phyloP scores from a whole-genome alignment of 2,329 filamentous ascomycete genomes.

The Lachnellula cervina region DNA sequence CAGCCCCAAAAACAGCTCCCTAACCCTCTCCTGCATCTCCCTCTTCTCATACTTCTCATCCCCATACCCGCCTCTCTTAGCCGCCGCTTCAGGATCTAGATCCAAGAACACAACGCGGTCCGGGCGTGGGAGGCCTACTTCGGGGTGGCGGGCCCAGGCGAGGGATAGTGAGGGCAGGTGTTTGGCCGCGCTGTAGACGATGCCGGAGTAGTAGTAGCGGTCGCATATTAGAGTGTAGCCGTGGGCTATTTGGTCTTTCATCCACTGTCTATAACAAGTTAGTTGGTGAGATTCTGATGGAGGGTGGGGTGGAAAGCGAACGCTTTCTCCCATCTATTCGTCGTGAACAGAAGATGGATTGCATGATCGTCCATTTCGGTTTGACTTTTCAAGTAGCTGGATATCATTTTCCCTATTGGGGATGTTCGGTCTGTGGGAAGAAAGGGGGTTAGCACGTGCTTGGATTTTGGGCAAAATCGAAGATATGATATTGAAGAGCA shows the following conservation, averaged over 20 bases:
- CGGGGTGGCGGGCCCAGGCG: constrained; percentile 77
- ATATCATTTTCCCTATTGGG: constrained; percentile 63
- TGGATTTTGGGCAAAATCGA: too few relatives aligned
- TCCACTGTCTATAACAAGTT: constrained; percentile 40
- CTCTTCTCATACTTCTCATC: constrained; percentile 82
- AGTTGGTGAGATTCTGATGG: neutral
- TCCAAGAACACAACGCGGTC: constrained; percentile 87
- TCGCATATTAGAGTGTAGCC: constrained; percentile 81
- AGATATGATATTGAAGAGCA: too few relatives aligned
- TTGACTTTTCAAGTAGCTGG: constrained; percentile 57
- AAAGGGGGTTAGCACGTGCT: too few relatives aligned
- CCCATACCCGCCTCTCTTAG: constrained; percentile 78
- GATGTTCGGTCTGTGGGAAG: constrained; percentile 54
- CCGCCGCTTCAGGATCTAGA: constrained; percentile 67
- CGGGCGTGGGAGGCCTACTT: constrained; percentile 79
- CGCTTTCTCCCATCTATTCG: constrained; percentile 63
- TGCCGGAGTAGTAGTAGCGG: constrained; percentile 91
- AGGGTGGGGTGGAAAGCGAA: constrained; percentile 4
- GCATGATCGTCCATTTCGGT: constrained; percentile 62
- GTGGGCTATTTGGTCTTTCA: constrained; percentile 48
- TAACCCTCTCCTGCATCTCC: constrained; percentile 75
- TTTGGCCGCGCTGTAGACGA: constrained; percentile 90
- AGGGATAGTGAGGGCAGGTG: constrained; percentile 64
- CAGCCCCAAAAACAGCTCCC: constrained; percentile 64
- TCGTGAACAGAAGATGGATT: constrained; percentile 68